phyloP scores from a whole-genome alignment of 2,329 filamentous ascomycete genomes.

The Ceratocystis colombiana region DNA sequence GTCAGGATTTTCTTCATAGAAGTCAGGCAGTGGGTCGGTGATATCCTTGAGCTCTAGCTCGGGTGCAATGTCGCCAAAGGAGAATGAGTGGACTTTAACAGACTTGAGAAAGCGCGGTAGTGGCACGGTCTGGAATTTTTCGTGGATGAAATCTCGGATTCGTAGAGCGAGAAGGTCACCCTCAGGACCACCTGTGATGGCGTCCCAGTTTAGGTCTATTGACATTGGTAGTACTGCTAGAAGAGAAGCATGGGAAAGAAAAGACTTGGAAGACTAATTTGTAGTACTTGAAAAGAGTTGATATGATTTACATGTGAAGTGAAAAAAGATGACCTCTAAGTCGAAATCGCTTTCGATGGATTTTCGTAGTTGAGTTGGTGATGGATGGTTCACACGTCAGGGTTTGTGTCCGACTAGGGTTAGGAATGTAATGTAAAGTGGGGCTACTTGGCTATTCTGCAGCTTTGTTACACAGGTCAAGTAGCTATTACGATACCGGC shows the following conservation, averaged over 20 bases:
- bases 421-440: not conserved
- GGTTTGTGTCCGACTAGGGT: not conserved
- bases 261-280: not conserved
- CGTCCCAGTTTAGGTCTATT: constrained; percentile 94
- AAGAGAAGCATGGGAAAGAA: not conserved
- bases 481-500: not conserved
- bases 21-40: constrained; percentile 87
- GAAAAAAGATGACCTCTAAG: no score
- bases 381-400: not conserved
- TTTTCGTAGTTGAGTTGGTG: not conserved
- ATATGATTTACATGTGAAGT: no score
- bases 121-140: constrained; percentile 84
- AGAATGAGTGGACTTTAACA: constrained; percentile 86
- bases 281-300: not conserved
- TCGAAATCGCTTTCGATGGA: no score
- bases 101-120: constrained; percentile 94
- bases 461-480: not conserved
- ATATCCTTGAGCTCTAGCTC: constrained; percentile 92
- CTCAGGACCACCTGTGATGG: constrained; percentile 79
- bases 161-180: constrained; percentile 72
- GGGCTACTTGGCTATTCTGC: not conserved
- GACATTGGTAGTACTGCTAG: constrained; percentile 53
- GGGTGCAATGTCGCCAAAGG: constrained; percentile 75
- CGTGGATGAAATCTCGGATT: constrained; percentile 88
- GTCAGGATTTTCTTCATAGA: constrained; percentile 74